A percentile compares a stretch with the other conserved stretches of the same genome.
These are phyloP conservation scores for Dimargaris cristalligena DNA, from an alignment of 192 early-diverging fungal species.

Conservation along the genomic window DNA sequence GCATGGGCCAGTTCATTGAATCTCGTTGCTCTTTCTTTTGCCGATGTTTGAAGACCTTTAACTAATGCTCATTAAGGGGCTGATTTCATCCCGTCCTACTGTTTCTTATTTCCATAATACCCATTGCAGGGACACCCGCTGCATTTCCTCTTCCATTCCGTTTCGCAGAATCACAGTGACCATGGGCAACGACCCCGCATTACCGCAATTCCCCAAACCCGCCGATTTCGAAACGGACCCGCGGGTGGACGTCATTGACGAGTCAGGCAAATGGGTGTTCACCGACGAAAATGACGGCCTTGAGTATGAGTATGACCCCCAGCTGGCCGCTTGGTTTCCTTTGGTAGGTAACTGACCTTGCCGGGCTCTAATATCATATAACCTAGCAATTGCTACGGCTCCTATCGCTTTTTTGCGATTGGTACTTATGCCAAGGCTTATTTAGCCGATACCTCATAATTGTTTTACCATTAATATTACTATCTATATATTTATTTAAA, in stretches of 20 bases:
- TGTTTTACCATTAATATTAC: background rate
- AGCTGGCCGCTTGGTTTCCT: slow-evolving; percentile 78
- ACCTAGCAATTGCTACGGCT: too few species aligned
- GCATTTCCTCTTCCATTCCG: too few species aligned
- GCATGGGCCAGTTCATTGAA: too few species aligned
- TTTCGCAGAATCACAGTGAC: too few species aligned
- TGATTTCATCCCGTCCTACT: too few species aligned
- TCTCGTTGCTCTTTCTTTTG: too few species aligned
- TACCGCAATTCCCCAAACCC: slow-evolving; percentile 20
- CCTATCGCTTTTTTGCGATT: background rate
- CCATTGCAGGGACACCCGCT: too few species aligned
- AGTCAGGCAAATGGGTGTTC: slow-evolving; percentile 60
- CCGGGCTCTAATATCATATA: too few species aligned
- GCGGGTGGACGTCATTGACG: slow-evolving; percentile 43
- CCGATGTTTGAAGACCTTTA: too few species aligned
- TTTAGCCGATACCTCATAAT: background rate
- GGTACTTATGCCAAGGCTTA: slow-evolving; percentile 1
- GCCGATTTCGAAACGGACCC: slow-evolving; percentile 32
- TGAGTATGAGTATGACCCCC: slow-evolving; percentile 71
- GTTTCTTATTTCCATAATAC: too few species aligned
- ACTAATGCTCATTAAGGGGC: too few species aligned
- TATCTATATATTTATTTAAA: background rate
- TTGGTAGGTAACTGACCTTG: slow-evolving; percentile 56
- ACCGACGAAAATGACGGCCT: slow-evolving; percentile 53
- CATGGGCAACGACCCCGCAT: too few species aligned